Evolutionary conservation across 148 eudicot genomes (phyloP), one percentile per base, ranked within the genome.

Genomic region (Rhododendron molle): DNA sequence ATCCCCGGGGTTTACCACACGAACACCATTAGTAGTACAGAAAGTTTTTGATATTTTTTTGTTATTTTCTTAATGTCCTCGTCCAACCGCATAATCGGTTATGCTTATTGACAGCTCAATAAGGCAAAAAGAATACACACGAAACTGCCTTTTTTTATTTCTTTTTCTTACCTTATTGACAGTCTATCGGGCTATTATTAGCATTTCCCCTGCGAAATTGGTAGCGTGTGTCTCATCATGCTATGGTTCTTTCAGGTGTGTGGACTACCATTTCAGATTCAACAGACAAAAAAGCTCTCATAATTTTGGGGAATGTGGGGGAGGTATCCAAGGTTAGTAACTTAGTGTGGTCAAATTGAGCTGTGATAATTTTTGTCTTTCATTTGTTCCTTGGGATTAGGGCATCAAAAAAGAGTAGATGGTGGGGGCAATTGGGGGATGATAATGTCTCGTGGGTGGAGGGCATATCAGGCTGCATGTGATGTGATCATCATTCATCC

Each of bases 281-380:
- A 9, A 2, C 5, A 9, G 13, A 62, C 0, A 0, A 62, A 62
- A 62, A 9, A 7, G n/a, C 30, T 9, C 71, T 26, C 81, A 46
- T 49, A 10, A 43, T 76, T 40, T n/a, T 47, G 58, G 20, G 49
- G 81, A n/a, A 49, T 46, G 49, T 46, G 47, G 12, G 81, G 54
- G 32, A n/a, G 81, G 49, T 46, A 78, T 78, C 81, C 81, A 49
- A 47, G 81, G 81, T 46, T 15, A 47, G n/a, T n/a, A n/a, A n/a
- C n/a, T n/a, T n/a, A n/a, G 81, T 79, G 15, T 28, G 81, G 81
- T 49, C 58, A 79, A 79, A 47, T 13, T 28, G 58, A 6, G 21
- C 14, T 46, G 43, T 49, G 49, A 78, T 28, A 40, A 11, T 49
- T 50, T 40, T 46, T 78, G 26, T 16, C 32, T 46, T 38, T 43